Evolutionary conservation across 2,329 filamentous ascomycete species (phyloP).

Genomic region (Fusarium multiceps): DNA sequence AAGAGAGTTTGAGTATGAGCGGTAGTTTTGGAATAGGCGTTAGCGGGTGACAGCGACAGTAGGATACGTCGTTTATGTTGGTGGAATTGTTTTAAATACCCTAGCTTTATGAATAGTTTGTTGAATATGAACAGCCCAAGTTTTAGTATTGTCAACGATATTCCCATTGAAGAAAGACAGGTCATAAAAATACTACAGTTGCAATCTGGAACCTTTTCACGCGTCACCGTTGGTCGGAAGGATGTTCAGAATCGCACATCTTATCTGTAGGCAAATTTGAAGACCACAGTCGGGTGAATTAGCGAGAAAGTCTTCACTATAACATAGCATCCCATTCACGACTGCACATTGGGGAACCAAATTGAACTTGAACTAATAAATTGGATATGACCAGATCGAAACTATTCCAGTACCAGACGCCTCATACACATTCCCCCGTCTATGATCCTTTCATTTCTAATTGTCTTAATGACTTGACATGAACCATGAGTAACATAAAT

Average conservation of each 20-base stretch:
- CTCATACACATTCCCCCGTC: constrained; percentile 38
- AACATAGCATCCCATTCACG: not conserved
- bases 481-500: constrained; percentile 37
- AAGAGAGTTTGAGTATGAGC: constrained; percentile 49
- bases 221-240: too few species aligned
- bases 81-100: constrained; percentile 26
- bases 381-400: constrained; percentile 36
- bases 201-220: too few species aligned
- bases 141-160: not conserved
- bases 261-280: too few species aligned
- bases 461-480: constrained; percentile 34
- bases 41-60: constrained; percentile 36
- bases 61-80: not conserved
- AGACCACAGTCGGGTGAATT: too few species aligned
- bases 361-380: constrained; percentile 3
- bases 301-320: too few species aligned
- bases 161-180: too few species aligned
- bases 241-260: too few species aligned
- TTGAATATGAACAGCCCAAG: not conserved
- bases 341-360: not conserved
- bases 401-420: constrained; percentile 42
- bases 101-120: constrained; percentile 8
- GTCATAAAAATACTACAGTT: too few species aligned
- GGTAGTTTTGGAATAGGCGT: constrained; percentile 49
- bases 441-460: constrained; percentile 43